A percentile compares a stretch with the other conserved stretches of the same genome.
Conservation (phyloP, 2,329 filamentous ascomycete species). For the Cercospora sojina region DNA sequence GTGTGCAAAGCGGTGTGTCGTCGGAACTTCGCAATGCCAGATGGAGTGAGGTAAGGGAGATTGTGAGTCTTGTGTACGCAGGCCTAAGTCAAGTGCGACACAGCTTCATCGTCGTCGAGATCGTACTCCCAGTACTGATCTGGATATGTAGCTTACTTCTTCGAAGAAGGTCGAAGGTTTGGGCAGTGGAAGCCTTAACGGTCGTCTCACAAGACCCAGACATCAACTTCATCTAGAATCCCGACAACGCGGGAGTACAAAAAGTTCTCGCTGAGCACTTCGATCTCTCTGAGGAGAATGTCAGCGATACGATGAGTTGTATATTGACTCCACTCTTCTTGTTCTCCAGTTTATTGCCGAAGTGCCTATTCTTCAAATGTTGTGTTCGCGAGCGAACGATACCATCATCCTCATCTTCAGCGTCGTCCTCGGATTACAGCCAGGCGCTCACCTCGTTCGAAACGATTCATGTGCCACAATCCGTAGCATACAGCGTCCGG, state of each 20-base stretch:
- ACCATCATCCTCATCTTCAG: not conserved
- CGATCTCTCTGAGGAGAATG: not conserved
- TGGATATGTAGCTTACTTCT: not conserved
- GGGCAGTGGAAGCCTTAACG: not conserved
- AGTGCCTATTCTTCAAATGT: not conserved
- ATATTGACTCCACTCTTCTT: not conserved
- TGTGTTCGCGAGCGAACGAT: not conserved
- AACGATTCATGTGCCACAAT: not conserved
- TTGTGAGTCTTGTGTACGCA: not conserved
- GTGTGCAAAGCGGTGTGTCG: not conserved
- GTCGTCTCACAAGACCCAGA: not conserved
- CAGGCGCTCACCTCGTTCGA: slow-evolving; percentile 9
- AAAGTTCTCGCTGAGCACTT: not conserved
- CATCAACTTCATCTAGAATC: not conserved
- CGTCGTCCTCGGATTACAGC: slow-evolving; percentile 4
- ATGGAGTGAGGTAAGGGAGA: not conserved
- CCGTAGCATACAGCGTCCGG: slow-evolving; percentile 15
- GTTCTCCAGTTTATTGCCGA: not conserved
- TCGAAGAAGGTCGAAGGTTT: not conserved
- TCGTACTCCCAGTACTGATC: not conserved
- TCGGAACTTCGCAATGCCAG: not conserved
- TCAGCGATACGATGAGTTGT: slow-evolving; percentile 2
- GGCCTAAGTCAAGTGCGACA: not conserved
- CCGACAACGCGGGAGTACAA: not conserved
- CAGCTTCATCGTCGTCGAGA: not conserved